phyloP scores from a whole-genome alignment of 257 asterid species.

The Apocynum venetum region DNA sequence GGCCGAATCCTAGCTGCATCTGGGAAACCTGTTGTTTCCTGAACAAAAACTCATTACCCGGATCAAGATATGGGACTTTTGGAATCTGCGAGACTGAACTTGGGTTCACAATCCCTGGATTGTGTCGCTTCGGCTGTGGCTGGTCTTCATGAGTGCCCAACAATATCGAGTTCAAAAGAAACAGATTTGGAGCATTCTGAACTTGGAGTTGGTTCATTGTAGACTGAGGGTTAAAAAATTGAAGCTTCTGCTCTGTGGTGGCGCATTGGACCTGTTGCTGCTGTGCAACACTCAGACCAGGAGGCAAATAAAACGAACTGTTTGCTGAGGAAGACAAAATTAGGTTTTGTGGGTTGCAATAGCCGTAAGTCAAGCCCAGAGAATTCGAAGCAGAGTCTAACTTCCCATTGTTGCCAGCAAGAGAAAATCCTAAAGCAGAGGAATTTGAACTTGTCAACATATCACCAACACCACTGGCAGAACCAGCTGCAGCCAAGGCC shows the following conservation, averaged over 20 bases:
- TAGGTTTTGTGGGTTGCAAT: constrained; percentile 10
- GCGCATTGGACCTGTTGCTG: constrained; percentile 18
- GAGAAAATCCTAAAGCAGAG: constrained; percentile 11
- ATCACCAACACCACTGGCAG: constrained; percentile 9
- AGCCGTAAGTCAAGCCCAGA: background rate
- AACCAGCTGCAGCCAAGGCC: constrained; percentile 15
- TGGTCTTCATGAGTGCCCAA: constrained; percentile 23
- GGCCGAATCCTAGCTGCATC: constrained; percentile 21
- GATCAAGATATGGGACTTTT: constrained; percentile 23
- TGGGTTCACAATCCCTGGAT: constrained; percentile 19
- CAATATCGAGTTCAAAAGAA: constrained; percentile 10
- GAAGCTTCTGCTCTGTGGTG: constrained; percentile 17
- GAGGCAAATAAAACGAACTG: constrained; percentile 7
- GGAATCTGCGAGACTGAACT: constrained; percentile 13
- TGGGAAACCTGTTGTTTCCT: constrained; percentile 15
- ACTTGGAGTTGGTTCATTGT: constrained; percentile 14
- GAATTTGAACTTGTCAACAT: constrained; percentile 17
- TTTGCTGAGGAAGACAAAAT: constrained; percentile 9
- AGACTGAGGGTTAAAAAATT: constrained; percentile 8
- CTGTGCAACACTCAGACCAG: constrained; percentile 4
- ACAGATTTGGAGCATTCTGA: constrained; percentile 21
- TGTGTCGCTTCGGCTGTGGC: constrained; percentile 36
- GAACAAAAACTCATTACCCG: constrained; percentile 14
- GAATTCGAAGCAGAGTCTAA: constrained; percentile 17
- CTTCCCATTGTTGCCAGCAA: constrained; percentile 21